Evolutionary conservation across 805 yeast species (phyloP).

Genomic region (Starmerella vaccinii): DNA sequence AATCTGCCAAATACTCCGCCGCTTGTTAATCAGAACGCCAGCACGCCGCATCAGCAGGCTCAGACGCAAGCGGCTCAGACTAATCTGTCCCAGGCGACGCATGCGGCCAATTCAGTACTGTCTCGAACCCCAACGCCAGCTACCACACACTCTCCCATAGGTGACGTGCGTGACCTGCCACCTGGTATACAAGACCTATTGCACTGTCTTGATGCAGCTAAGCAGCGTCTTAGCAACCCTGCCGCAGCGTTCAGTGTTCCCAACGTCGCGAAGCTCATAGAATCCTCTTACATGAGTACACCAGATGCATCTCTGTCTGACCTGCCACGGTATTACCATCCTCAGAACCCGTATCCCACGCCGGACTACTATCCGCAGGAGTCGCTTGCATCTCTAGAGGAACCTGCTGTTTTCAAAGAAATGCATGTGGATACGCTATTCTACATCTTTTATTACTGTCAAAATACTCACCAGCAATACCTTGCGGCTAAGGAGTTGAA

Average conservation of each 20-base stretch:
- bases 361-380: slow-evolving; percentile 84
- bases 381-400: slow-evolving; percentile 44
- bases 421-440: slow-evolving; percentile 81
- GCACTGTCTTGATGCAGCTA: slow-evolving; percentile 34
- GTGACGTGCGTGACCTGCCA: slow-evolving; percentile 26
- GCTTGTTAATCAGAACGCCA: neutral
- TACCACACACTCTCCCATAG: neutral
- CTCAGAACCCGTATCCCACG: slow-evolving; percentile 79
- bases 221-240: slow-evolving; percentile 41
- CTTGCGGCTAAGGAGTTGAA: slow-evolving; percentile 72
- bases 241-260: slow-evolving; percentile 31
- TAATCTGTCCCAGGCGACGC: neutral
- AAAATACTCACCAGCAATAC: slow-evolving; percentile 60
- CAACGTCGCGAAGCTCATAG: slow-evolving; percentile 48
- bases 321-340: slow-evolving; percentile 63
- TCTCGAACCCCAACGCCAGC: neutral
- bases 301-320: slow-evolving; percentile 93
- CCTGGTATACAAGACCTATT: slow-evolving; percentile 36
- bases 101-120: neutral
- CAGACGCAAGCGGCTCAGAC: slow-evolving; percentile 1
- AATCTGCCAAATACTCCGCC: neutral
- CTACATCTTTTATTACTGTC: slow-evolving; percentile 82
- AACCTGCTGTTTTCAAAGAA: slow-evolving; percentile 51
- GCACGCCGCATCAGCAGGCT: neutral
- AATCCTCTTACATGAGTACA: slow-evolving; percentile 71